Conservation (phyloP, 345 rosid genomes). For the Heritiera littoralis region DNA sequence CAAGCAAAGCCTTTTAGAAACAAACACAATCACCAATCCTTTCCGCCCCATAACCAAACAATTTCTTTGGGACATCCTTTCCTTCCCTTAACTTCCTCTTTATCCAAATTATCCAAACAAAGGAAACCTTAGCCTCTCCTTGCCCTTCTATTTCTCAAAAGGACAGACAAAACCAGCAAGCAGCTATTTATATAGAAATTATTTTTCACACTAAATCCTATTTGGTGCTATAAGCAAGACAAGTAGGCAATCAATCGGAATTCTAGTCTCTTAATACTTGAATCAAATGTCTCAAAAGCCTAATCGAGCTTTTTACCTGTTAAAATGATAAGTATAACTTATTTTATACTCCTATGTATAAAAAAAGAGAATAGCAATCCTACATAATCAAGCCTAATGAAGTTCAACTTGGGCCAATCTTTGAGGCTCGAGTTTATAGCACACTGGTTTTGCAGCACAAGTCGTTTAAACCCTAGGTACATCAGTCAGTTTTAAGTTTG, state of each 20-base stretch:
- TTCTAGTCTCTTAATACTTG: neutral
- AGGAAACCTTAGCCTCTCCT: neutral
- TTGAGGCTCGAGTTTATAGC: neutral
- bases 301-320: neutral
- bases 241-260: neutral
- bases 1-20: neutral
- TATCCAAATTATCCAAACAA: neutral
- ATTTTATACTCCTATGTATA: neutral
- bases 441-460: neutral
- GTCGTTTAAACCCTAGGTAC: neutral
- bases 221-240: neutral
- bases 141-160: neutral
- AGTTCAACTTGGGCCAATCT: neutral
- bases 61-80: neutral
- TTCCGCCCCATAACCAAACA: slow-evolving; percentile 7
- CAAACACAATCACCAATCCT: neutral
- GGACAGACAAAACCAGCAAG: neutral
- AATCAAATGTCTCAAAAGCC: neutral
- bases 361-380: neutral
- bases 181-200: neutral
- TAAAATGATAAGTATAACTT: neutral
- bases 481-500: neutral
- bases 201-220: neutral
- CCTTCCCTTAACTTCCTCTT: too few relatives aligned
- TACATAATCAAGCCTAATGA: slow-evolving; percentile 5